Base-by-base conservation (phyloP, 495 filamentous ascomycete species). In the Arthonia radiata region DNA sequence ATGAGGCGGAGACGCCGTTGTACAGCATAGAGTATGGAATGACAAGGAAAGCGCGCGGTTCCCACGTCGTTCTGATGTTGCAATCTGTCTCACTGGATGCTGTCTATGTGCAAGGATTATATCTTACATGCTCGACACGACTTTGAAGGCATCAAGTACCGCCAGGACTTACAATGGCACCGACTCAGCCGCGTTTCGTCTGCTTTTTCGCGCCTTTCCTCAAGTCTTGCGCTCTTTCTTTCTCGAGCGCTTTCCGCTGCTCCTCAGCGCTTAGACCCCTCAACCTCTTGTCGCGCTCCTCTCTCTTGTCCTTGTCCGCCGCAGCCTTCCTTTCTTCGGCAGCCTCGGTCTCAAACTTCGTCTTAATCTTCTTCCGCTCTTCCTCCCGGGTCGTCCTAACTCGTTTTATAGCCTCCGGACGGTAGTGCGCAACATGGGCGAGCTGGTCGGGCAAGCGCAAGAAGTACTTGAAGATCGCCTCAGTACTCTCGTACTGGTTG, bases 191-290 rank as follows among this genome's bases (percentile, higher is more conserved):
- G n/a, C n/a, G n/a, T n/a, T n/a, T 35, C 12, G 24, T 41, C 32
- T 23, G 19, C 38, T 31, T 37, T 31, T 41, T 39, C 37, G 57
- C 17, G 49, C 54, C 43, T 66, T 31, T 79, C 48, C 65, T 70
- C 39, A 67, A 46, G 42, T 75, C 77, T 59, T 75, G 77, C 44
- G 86, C 73, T 36, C 61, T 59, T 61, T 97, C 86, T 46, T 70
- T 75, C 32, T 94, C 89, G 28, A 32, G 55, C 44, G 71, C 93
- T 56, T 83, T 91, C 53, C 78, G 73, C 63, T 94, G 86, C 40
- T 86, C 80, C 38, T 91, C 82, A 12, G 83, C 82, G 35, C 65
- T 79, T 56, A 97, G 65, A 5, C 64, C 60, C 40, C 71, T 75
- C 28, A 97, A 52, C 50, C 69, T 58, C 26, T 62, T 57, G 41